Base-by-base conservation (phyloP, 768 basidiomycete species). In the Chiua virens region DNA sequence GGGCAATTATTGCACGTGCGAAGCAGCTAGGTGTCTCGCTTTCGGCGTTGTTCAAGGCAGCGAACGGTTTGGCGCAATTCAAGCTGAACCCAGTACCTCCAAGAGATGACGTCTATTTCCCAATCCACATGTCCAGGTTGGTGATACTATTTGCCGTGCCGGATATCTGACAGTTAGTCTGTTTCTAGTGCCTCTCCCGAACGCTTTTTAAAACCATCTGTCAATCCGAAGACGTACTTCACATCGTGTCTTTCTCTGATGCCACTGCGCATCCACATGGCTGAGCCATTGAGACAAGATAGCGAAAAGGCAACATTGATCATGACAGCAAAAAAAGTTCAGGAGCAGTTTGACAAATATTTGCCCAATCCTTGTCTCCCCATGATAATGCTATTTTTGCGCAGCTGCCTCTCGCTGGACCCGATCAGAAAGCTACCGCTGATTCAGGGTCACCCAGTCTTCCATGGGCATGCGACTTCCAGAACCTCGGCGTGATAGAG, bases 1-100 rank as follows among this genome's bases (percentile, higher is more conserved):
- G 47, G 5, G 53, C 52, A 18, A 39, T 65, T 2, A 21, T 53
- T 20, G 47, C 46, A n/a, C 42, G 43, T 40, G 18, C 56, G 9
- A 61, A 53, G 15, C 39, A 45, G 30, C 14, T 51, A 8, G 56
- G 62, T 0, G 37, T 58, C n/a, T 42, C 62, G 1, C 20, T 59
- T 25, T 50, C 62, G 4, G 14, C 48, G 8, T 30, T 67, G 15
- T 56, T 67, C 28, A 49, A 62, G 1, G 65, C 63, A 9, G 62
- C 63, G 20, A 48, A 62, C 17, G 54, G 50, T 18, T 43, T 65
- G 39, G 65, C 60, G 0, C 49, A 56, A 32, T 44, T 59, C 50
- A 61, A 53, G 49, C 50, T 61, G 56, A 62, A 62, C 38, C 60
- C 60, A 4, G n/a, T 45, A 17, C 45, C 49, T 14, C 53, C 23